Conservation (phyloP, 257 asterid genomes). For the Ballota nigra region DNA sequence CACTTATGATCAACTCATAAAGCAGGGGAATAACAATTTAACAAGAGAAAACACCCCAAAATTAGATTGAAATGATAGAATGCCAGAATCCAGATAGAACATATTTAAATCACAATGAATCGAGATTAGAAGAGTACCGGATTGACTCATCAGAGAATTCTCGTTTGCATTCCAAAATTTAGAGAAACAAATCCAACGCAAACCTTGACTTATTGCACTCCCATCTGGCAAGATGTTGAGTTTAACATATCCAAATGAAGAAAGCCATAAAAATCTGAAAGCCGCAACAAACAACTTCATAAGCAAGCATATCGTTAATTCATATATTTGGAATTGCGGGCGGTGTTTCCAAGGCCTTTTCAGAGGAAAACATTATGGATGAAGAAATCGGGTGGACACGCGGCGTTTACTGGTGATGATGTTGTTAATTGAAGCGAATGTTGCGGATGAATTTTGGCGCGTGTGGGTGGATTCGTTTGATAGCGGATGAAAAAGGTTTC, state of each 20-base stretch:
- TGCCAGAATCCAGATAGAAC: not conserved
- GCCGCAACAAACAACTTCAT: not conserved
- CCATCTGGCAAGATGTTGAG: slow-evolving; percentile 51
- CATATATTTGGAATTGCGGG: not conserved
- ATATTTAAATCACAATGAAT: not conserved
- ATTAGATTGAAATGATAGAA: not conserved
- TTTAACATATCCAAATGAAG: not conserved
- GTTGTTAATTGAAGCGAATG: not conserved
- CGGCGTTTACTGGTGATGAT: not conserved
- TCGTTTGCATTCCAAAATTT: slow-evolving; percentile 40
- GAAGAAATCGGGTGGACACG: not conserved
- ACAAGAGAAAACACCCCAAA: not conserved
- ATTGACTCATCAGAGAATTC: slow-evolving; percentile 32
- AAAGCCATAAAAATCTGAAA: not conserved
- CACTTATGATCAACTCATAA: not conserved
- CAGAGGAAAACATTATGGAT: not conserved
- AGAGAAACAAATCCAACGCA: slow-evolving; percentile 28
- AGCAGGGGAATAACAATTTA: not conserved
- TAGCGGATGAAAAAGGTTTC: no score
- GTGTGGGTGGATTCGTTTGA: not conserved
- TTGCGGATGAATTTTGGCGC: not conserved
- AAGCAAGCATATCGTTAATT: not conserved
- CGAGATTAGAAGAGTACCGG: slow-evolving; percentile 17
- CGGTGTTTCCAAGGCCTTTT: not conserved
- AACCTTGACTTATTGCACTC: slow-evolving; percentile 41